Conservation (phyloP, 768 basidiomycete genomes). For the Leucosporidium yakuticum region DNA sequence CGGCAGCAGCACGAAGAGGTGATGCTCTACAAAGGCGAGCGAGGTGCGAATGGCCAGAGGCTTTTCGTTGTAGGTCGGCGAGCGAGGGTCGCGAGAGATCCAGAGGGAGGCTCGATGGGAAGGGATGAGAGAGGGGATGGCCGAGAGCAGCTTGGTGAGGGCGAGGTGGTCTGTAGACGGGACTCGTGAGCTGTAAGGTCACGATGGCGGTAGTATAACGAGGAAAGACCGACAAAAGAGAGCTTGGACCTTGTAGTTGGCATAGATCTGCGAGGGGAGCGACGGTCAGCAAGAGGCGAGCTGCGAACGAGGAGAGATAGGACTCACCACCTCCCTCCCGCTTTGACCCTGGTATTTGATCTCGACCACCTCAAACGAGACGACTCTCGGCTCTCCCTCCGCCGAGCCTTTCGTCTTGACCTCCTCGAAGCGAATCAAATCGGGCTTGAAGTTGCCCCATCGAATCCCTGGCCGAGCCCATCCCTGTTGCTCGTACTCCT, state of each 20-base stretch:
- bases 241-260: slow-evolving; percentile 27
- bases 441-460: slow-evolving; percentile 21
- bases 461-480: slow-evolving; percentile 25
- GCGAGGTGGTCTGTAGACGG: slow-evolving; percentile 19
- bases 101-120: slow-evolving; percentile 21
- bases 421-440: slow-evolving; percentile 22
- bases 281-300: accelerated
- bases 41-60: slow-evolving; percentile 10
- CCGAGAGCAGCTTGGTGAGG: slow-evolving; percentile 14
- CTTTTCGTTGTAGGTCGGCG: slow-evolving; percentile 1
- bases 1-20: slow-evolving; percentile 20
- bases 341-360: slow-evolving; percentile 18
- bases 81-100: slow-evolving; percentile 23
- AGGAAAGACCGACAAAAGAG: slow-evolving; percentile 10
- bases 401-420: not conserved
- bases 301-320: not conserved
- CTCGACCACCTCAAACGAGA: slow-evolving; percentile 25
- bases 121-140: slow-evolving; percentile 13
- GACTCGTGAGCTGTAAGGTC: not conserved
- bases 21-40: slow-evolving; percentile 26
- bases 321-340: slow-evolving; percentile 3
- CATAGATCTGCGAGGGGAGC: slow-evolving; percentile 16
- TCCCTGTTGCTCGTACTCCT: slow-evolving; percentile 15
- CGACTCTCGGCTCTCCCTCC: not conserved
- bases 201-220: not conserved